Evolutionary conservation across 768 basidiomycete genomes (phyloP), one percentile per base, ranked within the genome.

Genomic region (Mycena pura): DNA sequence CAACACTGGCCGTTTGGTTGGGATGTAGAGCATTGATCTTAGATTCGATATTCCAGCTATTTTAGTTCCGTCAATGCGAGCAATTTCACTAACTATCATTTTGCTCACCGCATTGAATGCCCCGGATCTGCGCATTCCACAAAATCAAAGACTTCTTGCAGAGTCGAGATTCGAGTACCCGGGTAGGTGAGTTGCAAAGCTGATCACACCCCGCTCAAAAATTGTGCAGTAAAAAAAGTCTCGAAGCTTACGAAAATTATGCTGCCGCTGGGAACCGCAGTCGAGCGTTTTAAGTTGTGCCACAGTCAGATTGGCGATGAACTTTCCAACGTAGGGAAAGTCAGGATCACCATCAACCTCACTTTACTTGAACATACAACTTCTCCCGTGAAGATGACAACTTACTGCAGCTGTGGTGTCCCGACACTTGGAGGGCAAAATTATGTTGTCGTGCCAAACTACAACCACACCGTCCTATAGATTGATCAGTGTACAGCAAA

Each of bases 201-300:
- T 90, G 66, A 51, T 48, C 5, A 44, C 50, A 28, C 25, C 14
- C 25, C 28, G 29, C 6, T 44, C 10, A 39, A 9, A 31, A 34
- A 17, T 13, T 28, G n/a, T 39, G 5, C 3, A n/a, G 27, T 17
- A 38, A 34, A 39, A 6, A 3, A 60, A 36, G n/a, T 15, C 41
- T 32, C 19, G 43, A 13, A 15, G 7, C 86, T 68, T 74, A 91
- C 89, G 87, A 66, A 81, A 89, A 59, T 79, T 76, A 10, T 72
- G 64, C 47, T 84, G 83, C 24, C 91, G 83, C 65, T 81, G 77
- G 11, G 90, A 91, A 38, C 91, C 92, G 65, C 92, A 94, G 70
- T 94, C 91, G 41, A 94, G 73, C 5, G 89, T 93, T 74, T 88
- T 88, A 59, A 94, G 74, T 74, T 93, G 91, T 7, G 90, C 85